phyloP scores from a whole-genome alignment of 805 yeast species.

The Torulaspora delbrueckii region DNA sequence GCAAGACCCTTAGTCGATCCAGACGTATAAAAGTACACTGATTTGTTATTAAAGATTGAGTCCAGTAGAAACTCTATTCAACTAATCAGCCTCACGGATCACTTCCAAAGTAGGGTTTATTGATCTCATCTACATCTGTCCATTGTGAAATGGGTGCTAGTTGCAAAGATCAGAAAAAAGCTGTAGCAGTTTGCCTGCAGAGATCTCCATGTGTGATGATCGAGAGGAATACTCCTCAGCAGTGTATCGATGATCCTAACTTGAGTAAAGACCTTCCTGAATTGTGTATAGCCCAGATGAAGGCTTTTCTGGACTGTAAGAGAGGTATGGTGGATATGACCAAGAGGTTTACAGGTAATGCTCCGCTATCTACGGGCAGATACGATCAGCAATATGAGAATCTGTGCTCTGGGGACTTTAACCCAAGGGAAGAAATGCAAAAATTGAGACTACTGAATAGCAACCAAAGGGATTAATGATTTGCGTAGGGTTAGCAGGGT shows the following conservation, averaged over 20 bases:
- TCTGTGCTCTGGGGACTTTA: conserved; percentile 73
- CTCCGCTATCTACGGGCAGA: conserved; percentile 86
- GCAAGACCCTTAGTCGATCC: background rate
- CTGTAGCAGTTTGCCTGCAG: conserved; percentile 93
- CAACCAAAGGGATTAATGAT: conserved; percentile 36
- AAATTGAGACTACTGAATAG: conserved; percentile 62
- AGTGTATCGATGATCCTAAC: conserved; percentile 78
- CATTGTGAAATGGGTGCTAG: conserved; percentile 54
- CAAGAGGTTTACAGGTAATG: conserved; percentile 89
- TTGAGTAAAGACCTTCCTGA: conserved; percentile 76
- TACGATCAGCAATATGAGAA: conserved; percentile 84
- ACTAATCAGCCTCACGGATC: background rate
- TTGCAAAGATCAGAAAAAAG: conserved; percentile 89
- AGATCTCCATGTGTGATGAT: conserved; percentile 94
- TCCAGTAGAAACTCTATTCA: background rate
- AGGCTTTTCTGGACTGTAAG: conserved; percentile 84
- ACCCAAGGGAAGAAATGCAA: conserved; percentile 73
- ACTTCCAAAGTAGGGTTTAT: background rate
- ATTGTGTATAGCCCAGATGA: conserved; percentile 76
- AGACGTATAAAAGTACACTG: conserved; percentile 11
- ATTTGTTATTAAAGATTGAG: background rate
- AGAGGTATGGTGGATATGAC: conserved; percentile 88
- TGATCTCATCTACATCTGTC: background rate
- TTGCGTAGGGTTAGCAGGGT: background rate
- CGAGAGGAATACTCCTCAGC: conserved; percentile 82